Conservation (phyloP, 441 rosid species). For the Rhodomyrtus psidioides region DNA sequence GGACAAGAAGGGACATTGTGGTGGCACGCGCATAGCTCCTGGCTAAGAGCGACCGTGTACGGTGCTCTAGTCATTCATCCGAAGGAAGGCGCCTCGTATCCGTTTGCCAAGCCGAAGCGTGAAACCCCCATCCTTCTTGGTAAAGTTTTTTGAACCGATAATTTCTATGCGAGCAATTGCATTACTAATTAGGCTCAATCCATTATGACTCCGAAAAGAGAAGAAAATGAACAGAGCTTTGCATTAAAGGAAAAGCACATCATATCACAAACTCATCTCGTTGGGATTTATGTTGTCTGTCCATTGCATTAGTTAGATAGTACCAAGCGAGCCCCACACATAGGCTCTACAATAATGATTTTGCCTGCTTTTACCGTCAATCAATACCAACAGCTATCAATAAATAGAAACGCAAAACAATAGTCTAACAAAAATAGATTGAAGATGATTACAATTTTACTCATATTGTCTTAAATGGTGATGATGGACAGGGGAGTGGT, state of each 20-base stretch:
- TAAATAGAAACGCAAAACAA: neutral
- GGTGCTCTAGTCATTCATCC: conserved; percentile 85
- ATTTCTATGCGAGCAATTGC: neutral
- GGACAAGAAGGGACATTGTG: conserved; percentile 87
- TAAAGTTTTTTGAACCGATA: conserved; percentile 6
- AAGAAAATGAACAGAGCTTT: neutral
- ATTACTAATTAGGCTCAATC: too few relatives aligned
- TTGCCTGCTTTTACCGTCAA: neutral
- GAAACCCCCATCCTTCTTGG: conserved; percentile 62
- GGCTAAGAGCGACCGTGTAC: conserved; percentile 90
- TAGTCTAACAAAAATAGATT: neutral
- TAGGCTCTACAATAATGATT: neutral
- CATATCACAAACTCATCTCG: neutral
- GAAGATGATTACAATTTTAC: neutral
- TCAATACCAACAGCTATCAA: neutral
- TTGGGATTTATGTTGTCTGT: neutral
- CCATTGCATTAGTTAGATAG: neutral
- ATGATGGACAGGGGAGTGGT: conserved; percentile 64
- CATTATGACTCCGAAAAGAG: too few relatives aligned
- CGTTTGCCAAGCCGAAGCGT: conserved; percentile 61
- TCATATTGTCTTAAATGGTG: neutral
- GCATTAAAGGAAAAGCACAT: neutral
- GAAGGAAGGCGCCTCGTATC: conserved; percentile 53
- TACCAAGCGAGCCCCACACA: neutral
- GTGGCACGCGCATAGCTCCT: conserved; percentile 97